phyloP scores from a whole-genome alignment of 2,329 filamentous ascomycete genomes.

The Phaeoacremonium minimum region DNA sequence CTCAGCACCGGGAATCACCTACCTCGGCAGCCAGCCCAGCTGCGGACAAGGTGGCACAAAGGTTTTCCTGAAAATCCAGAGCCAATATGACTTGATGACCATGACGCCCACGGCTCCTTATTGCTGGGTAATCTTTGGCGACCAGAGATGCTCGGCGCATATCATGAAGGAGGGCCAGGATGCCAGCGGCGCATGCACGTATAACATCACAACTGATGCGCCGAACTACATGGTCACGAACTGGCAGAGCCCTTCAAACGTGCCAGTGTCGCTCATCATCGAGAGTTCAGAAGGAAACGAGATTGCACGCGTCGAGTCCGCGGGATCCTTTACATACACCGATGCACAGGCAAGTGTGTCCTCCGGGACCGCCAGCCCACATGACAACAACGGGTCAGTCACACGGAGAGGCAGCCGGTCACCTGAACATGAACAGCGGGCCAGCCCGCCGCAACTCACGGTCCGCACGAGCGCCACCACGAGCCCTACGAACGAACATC shows the following conservation, averaged over 20 bases:
- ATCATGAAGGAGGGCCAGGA: slow-evolving; percentile 59
- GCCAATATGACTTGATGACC: slow-evolving; percentile 65
- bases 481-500: slow-evolving; percentile 20
- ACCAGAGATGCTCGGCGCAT: slow-evolving; percentile 65
- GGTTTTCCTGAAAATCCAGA: slow-evolving; percentile 69
- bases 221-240: slow-evolving; percentile 55
- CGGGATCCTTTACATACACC: slow-evolving; percentile 39
- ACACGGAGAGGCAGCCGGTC: too few species aligned
- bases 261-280: slow-evolving; percentile 51
- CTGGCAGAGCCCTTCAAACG: slow-evolving; percentile 38
- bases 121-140: slow-evolving; percentile 73
- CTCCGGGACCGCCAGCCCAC: slow-evolving; percentile 24
- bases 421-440: slow-evolving; percentile 30
- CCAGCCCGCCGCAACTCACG: slow-evolving; percentile 34
- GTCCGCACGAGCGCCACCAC: slow-evolving; percentile 22
- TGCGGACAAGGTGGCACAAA: slow-evolving; percentile 66
- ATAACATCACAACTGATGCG: slow-evolving; percentile 67
- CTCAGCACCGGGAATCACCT: slow-evolving; percentile 56
- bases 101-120: slow-evolving; percentile 50
- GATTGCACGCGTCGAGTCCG: slow-evolving; percentile 41
- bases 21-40: slow-evolving; percentile 59
- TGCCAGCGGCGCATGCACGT: slow-evolving; percentile 57
- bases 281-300: slow-evolving; percentile 49
- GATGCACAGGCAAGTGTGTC: slow-evolving; percentile 17
- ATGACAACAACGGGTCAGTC: too few species aligned